A percentile compares a stretch with the other conserved stretches of the same genome.
These are phyloP conservation scores for Phytophthora capsici DNA, from an alignment of 352 stramenopile species.

Conservation along the genomic window DNA sequence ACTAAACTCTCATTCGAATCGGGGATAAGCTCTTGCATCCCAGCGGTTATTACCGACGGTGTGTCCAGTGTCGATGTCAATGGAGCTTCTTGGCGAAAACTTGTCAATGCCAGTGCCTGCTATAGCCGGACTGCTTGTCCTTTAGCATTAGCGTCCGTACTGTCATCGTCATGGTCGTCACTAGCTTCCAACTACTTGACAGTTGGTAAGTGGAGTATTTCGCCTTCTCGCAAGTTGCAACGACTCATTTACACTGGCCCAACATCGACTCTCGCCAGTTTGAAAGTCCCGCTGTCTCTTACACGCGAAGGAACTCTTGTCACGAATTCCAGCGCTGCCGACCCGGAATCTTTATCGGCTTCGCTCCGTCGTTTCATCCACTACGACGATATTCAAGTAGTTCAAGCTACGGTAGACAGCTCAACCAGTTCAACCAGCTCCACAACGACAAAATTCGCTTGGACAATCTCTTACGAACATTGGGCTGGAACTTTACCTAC, in stretches of 20 bases:
- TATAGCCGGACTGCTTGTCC: constrained; percentile 50
- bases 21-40: constrained; percentile 45
- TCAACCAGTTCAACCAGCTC: neutral
- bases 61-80: constrained; percentile 33
- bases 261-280: neutral
- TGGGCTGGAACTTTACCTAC: constrained; percentile 37
- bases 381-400: constrained; percentile 50
- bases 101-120: constrained; percentile 63
- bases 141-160: constrained; percentile 45
- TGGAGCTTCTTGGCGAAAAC: constrained; percentile 45
- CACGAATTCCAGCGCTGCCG: constrained; percentile 27
- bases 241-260: constrained; percentile 32
- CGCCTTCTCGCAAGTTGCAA: constrained; percentile 45
- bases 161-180: constrained; percentile 34
- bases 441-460: constrained; percentile 25
- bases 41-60: constrained; percentile 7
- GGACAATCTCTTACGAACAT: constrained; percentile 44
- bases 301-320: constrained; percentile 21
- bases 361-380: constrained; percentile 42
- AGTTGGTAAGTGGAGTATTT: constrained; percentile 49
- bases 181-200: constrained; percentile 31
- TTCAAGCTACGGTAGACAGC: constrained; percentile 25
- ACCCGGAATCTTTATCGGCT: constrained; percentile 23
- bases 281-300: constrained; percentile 31
- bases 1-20: constrained; percentile 39